Evolutionary conservation across 2,329 filamentous ascomycete species (phyloP).

Genomic region (Niveomyces coronatus): DNA sequence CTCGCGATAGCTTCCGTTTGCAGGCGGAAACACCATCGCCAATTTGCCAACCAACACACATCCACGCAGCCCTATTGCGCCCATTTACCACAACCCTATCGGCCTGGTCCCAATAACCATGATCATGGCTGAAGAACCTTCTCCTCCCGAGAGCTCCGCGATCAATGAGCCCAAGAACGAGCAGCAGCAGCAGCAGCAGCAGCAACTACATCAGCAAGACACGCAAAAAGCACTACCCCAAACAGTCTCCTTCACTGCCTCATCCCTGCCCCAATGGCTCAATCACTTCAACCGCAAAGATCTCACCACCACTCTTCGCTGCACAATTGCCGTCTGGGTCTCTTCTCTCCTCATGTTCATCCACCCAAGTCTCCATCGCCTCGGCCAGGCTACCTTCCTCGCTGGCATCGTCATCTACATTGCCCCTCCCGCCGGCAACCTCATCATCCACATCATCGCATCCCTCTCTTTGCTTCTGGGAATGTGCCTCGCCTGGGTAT

Average conservation of each 20-base stretch:
- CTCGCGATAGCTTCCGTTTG: no score
- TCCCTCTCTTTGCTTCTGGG: conserved; percentile 33
- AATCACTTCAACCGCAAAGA: conserved; percentile 37
- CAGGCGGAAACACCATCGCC: no score
- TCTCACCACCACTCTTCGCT: conserved; percentile 36
- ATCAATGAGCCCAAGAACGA: not conserved
- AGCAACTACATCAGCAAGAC: not conserved
- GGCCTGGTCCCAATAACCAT: no score
- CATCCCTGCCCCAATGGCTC: conserved; percentile 20
- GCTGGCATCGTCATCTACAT: conserved; percentile 31
- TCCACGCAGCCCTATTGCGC: not conserved
- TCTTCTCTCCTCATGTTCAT: conserved; percentile 37
- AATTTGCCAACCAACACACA: no score
- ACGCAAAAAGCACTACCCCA: not conserved
- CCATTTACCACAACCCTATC: not conserved
- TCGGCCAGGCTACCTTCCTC: conserved; percentile 37
- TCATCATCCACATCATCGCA: conserved; percentile 34
- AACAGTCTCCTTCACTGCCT: not conserved
- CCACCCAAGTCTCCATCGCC: conserved; percentile 25
- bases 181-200: not conserved
- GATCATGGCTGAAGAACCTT: conserved; percentile 1
- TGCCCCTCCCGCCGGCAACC: conserved; percentile 33
- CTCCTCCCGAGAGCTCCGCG: not conserved
- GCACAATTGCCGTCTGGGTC: conserved; percentile 35
- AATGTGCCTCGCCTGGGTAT: conserved; percentile 37